Percentiles rank a stretch among this genome's conserved stretches.
These are phyloP conservation scores for Pisolithus microcarpus DNA, from an alignment of 768 basidiomycete genomes.

Conservation along the genomic window DNA sequence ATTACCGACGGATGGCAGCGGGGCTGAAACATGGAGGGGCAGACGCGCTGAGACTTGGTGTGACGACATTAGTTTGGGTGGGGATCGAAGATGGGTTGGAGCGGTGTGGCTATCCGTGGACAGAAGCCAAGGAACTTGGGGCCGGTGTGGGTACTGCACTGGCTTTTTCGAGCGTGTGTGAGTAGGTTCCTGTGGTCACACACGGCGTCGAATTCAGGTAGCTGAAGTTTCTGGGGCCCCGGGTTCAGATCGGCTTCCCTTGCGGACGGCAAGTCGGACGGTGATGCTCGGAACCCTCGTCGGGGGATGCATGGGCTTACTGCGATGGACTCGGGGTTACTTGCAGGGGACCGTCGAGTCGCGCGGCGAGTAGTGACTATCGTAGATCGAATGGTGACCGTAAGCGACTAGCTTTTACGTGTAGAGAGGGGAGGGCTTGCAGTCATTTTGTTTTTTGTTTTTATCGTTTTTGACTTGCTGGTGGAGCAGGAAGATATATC, in stretches of 20 bases:
- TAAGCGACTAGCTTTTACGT: too few relatives aligned
- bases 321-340: conserved; percentile 34
- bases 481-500: conserved; percentile 5
- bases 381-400: too few relatives aligned
- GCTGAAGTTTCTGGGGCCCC: not conserved
- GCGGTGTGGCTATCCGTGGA: conserved; percentile 28
- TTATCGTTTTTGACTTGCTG: not conserved
- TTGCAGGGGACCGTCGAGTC: conserved; percentile 20
- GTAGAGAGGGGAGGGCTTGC: too few relatives aligned
- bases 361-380: not conserved
- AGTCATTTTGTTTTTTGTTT: not conserved
- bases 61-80: conserved; percentile 42
- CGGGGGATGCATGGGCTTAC: conserved; percentile 45
- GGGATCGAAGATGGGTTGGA: conserved; percentile 40
- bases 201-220: not conserved
- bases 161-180: conserved; percentile 50
- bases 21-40: conserved; percentile 60
- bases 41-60: conserved; percentile 48
- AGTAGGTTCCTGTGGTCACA: too few relatives aligned
- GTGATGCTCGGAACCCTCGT: conserved; percentile 49
- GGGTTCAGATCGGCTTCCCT: conserved; percentile 49
- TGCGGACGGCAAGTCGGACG: conserved; percentile 41
- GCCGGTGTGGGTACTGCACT: conserved; percentile 61
- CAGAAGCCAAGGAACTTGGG: conserved; percentile 45
- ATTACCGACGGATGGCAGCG: conserved; percentile 74